phyloP scores from a whole-genome alignment of 2,329 filamentous ascomycete species.

The Fusarium sp. region DNA sequence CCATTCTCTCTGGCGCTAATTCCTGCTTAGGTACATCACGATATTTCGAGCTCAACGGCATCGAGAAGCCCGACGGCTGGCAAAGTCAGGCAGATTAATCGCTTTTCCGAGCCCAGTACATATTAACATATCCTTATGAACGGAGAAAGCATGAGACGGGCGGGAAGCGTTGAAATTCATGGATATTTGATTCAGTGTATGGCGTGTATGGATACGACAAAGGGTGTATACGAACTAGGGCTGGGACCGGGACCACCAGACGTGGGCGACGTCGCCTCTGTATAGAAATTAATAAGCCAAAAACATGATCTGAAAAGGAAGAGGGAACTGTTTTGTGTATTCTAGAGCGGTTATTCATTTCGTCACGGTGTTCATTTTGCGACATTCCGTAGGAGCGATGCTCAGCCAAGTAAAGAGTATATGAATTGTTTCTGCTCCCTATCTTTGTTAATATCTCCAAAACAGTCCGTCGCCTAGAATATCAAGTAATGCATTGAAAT shows the following conservation, averaged over 20 bases:
- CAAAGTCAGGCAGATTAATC: not conserved
- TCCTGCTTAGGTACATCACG: slow-evolving; percentile 69
- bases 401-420: not conserved
- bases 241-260: not conserved
- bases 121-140: not conserved
- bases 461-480: not conserved
- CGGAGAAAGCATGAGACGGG: not conserved
- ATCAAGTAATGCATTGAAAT: not conserved
- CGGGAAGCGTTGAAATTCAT: not conserved
- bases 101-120: not conserved
- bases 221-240: not conserved
- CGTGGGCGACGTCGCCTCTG: not conserved
- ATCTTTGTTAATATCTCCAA: not conserved
- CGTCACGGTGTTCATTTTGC: not conserved
- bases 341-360: not conserved
- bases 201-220: not conserved
- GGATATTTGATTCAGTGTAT: not conserved
- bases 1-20: not conserved
- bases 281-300: not conserved
- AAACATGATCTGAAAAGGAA: not conserved
- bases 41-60: slow-evolving; percentile 85
- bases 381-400: not conserved
- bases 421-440: not conserved
- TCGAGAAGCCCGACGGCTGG: slow-evolving; percentile 85
- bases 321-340: not conserved